Base-by-base conservation (phyloP, 2,329 filamentous ascomycete genomes). In the Aspergillus aculeatinus region DNA sequence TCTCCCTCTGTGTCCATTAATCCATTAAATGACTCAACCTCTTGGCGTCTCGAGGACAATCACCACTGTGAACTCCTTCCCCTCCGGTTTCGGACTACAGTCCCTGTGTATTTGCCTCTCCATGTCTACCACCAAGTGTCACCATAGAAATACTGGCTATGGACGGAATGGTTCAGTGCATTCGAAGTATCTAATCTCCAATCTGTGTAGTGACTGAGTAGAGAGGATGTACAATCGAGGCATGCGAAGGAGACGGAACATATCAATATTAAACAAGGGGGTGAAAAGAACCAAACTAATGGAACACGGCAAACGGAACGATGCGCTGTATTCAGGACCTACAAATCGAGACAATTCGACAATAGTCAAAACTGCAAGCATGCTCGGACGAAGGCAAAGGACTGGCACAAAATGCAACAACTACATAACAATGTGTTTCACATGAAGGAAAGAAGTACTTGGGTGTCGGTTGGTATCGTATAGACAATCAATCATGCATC, bases 401-500 rank as follows among this genome's bases (percentile, higher is more conserved):
- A 44, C 14, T 4, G 14, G 39, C 39, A 44, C 12, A 19, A 44
- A 19, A 44, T 44, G 39, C 39, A 44, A 9, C 39, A 44, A 44
- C 42, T 48, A 27, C 42, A 14, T 23, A 21, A 48, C 33, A 12
- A 27, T 29, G 33, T n/a, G 19, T n/a, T 44, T 19, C 39, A 44
- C 27, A 55, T 48, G 1, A 33, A 48, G 27, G 16, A 16, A 33
- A 35, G 9, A 29, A 12, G 21, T 6, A 29, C 31, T 16, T 21
- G 39, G 42, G 27, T 9, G 27, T 48, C 42, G 16, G 23, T 25
- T 19, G 19, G 42, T n/a, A 19, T 16, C 44, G 39, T 7, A 48
- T 21, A 21, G n/a, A 35, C 44, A 31, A 25, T 33, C n/a, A 25
- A 62, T 63, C 51, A 65, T 25, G 23, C 48, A 16, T 57, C 57